A percentile compares a stretch with the other conserved stretches of the same genome.
Evolutionary conservation across 2,329 filamentous ascomycete species (phyloP).

Genomic region (Colletotrichum noveboracense): DNA sequence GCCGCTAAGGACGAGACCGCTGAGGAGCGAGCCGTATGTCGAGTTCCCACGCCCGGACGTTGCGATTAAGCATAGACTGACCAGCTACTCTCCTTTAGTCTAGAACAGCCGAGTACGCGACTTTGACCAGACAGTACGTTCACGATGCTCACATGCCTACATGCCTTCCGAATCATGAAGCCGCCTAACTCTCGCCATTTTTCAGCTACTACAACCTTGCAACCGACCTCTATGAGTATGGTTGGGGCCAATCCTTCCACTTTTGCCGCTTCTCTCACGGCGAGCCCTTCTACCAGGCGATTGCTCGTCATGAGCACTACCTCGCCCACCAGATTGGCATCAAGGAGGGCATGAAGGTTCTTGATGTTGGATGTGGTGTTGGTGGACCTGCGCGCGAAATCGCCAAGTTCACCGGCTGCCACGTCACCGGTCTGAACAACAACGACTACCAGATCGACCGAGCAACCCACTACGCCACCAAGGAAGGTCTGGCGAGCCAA

Average conservation of each 20-base stretch:
- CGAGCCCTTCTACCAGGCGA: conserved; percentile 85
- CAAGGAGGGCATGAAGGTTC: conserved; percentile 79
- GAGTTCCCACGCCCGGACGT: neutral
- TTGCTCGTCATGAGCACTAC: conserved; percentile 95
- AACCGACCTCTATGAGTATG: conserved; percentile 92
- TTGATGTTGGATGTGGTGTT: conserved; percentile 96
- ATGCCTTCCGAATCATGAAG: neutral
- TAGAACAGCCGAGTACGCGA: conserved; percentile 83
- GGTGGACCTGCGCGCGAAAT: conserved; percentile 94
- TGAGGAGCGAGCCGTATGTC: conserved; percentile 72
- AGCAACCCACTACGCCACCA: conserved; percentile 78
- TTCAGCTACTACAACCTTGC: conserved; percentile 88
- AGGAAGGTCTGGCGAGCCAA: conserved; percentile 78
- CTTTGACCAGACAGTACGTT: conserved; percentile 82
- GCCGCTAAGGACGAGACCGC: conserved; percentile 72
- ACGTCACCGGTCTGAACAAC: conserved; percentile 91
- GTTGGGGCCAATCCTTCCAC: conserved; percentile 92
- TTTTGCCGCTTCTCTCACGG: conserved; percentile 90
- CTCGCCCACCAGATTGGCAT: conserved; percentile 86
- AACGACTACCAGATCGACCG: conserved; percentile 97
- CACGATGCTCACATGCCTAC: neutral
- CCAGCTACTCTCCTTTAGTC: conserved; percentile 50
- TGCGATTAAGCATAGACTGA: neutral
- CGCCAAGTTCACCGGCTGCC: conserved; percentile 86
- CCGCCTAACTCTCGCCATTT: neutral